Conservation (phyloP, 257 asterid species). For the Petunia axillaris region DNA sequence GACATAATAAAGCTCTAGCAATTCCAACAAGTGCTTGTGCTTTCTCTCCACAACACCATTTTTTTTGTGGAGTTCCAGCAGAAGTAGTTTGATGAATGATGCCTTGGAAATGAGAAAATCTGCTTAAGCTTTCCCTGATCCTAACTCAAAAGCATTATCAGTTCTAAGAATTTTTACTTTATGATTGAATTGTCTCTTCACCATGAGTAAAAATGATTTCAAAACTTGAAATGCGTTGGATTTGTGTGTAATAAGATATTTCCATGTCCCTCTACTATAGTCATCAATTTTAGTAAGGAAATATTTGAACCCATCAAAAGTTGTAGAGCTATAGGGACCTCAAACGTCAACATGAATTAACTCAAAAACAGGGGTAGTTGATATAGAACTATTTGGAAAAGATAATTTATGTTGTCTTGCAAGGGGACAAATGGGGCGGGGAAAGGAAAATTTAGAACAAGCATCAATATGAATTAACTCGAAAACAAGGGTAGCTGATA, state of each 20-base stretch:
- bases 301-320: too few species aligned
- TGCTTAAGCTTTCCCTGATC: too few species aligned
- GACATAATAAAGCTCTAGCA: slow-evolving; percentile 1
- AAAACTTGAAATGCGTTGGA: background rate
- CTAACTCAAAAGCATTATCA: background rate
- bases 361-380: background rate
- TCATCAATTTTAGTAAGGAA: background rate
- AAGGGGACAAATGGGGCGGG: background rate
- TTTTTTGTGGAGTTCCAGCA: too few species aligned
- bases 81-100: too few species aligned
- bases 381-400: too few species aligned
- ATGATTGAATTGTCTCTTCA: background rate
- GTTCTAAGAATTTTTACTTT: background rate
- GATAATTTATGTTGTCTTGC: background rate
- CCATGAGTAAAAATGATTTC: background rate
- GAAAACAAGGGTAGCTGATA: background rate
- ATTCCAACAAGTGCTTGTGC: background rate
- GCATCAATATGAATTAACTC: background rate
- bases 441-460: background rate
- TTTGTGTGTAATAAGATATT: background rate
- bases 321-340: background rate
- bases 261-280: background rate
- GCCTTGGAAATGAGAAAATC: too few species aligned
- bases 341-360: background rate
- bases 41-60: too few species aligned